A percentile compares a stretch with the other conserved stretches of the same genome.
These are phyloP conservation scores for Amniculicola lignicola DNA, from an alignment of 495 filamentous ascomycete genomes.

Conservation along the genomic window DNA sequence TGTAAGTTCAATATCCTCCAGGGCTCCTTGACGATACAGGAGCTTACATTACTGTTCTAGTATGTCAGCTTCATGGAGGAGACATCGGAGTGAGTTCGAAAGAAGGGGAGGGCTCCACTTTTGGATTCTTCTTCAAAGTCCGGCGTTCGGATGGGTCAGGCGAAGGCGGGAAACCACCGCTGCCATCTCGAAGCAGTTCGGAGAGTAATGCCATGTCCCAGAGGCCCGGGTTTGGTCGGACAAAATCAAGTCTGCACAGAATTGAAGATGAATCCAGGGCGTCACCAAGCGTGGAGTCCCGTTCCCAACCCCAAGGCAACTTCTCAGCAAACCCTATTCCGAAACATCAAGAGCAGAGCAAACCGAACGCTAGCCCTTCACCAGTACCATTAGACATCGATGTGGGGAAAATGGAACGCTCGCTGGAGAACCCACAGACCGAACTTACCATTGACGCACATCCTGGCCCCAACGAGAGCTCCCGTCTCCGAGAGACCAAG, in stretches of 20 bases:
- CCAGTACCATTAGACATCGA: too few species aligned
- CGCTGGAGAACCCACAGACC: constrained; percentile 22
- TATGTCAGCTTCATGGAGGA: constrained; percentile 42
- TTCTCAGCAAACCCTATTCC: too few species aligned
- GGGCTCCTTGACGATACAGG: not conserved
- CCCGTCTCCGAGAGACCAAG: constrained; percentile 8
- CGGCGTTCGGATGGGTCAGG: constrained; percentile 20
- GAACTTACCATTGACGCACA: constrained; percentile 19
- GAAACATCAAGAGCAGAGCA: too few species aligned
- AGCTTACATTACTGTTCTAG: constrained; percentile 2
- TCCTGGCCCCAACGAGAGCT: constrained; percentile 1
- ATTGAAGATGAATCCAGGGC: constrained; percentile 13
- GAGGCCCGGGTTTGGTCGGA: constrained; percentile 13
- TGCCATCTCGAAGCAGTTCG: constrained; percentile 4
- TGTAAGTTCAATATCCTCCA: constrained; percentile 16
- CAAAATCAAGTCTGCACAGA: constrained; percentile 3
- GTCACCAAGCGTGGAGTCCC: not conserved
- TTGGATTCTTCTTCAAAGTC: constrained; percentile 42
- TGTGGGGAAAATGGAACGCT: constrained; percentile 2
- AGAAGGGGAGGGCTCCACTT: constrained; percentile 38
- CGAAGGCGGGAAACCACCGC: constrained; percentile 14
- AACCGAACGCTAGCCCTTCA: too few species aligned
- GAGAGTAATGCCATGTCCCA: not conserved
- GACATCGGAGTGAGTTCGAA: constrained; percentile 42
- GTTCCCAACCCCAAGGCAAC: too few species aligned